These are phyloP conservation scores for Solanum hybrid DNA, from an alignment of 305 asterid species.

Conservation along the genomic window DNA sequence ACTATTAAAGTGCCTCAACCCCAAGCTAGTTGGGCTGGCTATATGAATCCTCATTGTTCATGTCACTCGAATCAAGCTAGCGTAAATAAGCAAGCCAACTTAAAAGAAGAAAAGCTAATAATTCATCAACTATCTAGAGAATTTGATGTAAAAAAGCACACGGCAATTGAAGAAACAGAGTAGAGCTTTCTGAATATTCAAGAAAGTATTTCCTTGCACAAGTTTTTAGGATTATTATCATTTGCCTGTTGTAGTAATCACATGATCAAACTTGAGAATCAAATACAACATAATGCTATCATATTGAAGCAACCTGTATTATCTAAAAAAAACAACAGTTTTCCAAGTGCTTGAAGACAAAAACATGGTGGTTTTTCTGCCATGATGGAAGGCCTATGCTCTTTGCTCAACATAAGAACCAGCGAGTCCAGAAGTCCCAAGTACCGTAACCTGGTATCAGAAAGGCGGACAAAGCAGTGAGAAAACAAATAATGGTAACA, in stretches of 20 bases:
- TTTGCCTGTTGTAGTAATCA: not conserved
- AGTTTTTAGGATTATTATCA: not conserved
- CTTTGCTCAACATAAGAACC: constrained; percentile 95
- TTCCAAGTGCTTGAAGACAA: not conserved
- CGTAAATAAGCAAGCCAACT: not conserved
- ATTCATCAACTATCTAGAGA: not conserved
- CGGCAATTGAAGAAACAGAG: not conserved
- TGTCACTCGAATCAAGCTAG: not conserved
- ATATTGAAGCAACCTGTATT: constrained; percentile 1
- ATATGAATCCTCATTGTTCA: not conserved
- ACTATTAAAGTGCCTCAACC: not conserved
- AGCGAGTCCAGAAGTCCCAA: constrained; percentile 89
- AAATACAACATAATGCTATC: not conserved
- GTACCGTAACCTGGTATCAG: constrained; percentile 65
- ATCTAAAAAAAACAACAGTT: not conserved
- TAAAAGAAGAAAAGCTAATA: not conserved
- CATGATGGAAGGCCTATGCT: constrained; percentile 23
- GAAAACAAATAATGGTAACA: not conserved
- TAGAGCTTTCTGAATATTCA: not conserved
- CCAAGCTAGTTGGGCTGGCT: not conserved
- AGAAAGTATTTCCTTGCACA: not conserved
- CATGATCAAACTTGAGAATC: not conserved
- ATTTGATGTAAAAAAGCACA: not conserved
- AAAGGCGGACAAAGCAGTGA: not conserved
- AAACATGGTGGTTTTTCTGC: not conserved